Evolutionary conservation across 495 filamentous ascomycete genomes (phyloP), one percentile per base, ranked within the genome.

Genomic region (Tricharina praecox): DNA sequence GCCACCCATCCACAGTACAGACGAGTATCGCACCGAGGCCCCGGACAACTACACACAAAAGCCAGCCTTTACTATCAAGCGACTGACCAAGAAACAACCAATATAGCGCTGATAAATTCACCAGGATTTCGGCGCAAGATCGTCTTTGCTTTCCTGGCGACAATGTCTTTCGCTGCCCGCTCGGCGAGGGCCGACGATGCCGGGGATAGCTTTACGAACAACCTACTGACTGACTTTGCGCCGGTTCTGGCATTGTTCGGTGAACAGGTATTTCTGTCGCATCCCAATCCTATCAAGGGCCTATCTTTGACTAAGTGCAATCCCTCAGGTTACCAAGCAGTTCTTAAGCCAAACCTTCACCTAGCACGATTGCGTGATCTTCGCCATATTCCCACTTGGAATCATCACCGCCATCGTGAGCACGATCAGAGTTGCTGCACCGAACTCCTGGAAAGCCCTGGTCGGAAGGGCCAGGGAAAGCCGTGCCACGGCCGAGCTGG

Each of bases 311-410:
- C n/a, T n/a, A n/a, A n/a, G n/a, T n/a, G n/a, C n/a, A n/a, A n/a
- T n/a, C n/a, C n/a, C n/a, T n/a, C n/a, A n/a, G 24, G 62, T 76
- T 18, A 70, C 72, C 0, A 71, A 64, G 50, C 74, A 77, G 57
- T 76, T 67, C 42, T 65, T 76, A 25, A 72, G 68, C 48, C 66
- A 73, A 40, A 65, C 68, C 0, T 64, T 65, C 20, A 64, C 54
- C n/a, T 52, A 62, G 28, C 48, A 68, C 0, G 73, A 76, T 41
- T 19, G 37, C 23, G 16, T 50, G 24, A 26, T 44, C 23, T 26
- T 44, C 11, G 40, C 40, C 4, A 16, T 44, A 7, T 21, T 4
- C 16, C 40, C 40, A 4, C 40, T 44, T 13, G 73, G 73, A 1
- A 69, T 76, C 13, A 50, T 76, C 40, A 75, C 73, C 0, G 65